A percentile compares a stretch with the other conserved stretches of the same genome.
These are phyloP conservation scores for Psilocybe tampanensis DNA, from an alignment of 768 basidiomycete species.

Conservation along the genomic window DNA sequence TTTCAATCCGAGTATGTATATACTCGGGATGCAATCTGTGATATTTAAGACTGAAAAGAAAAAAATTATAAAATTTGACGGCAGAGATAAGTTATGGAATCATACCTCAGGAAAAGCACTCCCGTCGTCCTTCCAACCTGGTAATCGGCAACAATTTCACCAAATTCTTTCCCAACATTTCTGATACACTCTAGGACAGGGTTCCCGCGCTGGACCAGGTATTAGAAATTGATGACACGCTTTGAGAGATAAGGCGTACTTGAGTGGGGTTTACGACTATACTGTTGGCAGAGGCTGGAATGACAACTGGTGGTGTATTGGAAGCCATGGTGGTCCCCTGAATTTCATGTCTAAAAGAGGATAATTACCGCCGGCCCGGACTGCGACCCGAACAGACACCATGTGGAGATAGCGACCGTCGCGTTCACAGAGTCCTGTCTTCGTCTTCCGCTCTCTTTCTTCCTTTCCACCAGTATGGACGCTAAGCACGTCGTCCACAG, in stretches of 20 bases:
- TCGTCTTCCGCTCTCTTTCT: not conserved
- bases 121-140: constrained; percentile 95
- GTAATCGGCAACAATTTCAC: constrained; percentile 92
- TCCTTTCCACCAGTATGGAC: constrained; percentile 29
- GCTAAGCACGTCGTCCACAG: constrained; percentile 30
- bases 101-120: constrained; percentile 87
- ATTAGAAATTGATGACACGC: not conserved
- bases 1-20: constrained; percentile 88
- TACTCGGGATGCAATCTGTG: constrained; percentile 98
- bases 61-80: not conserved
- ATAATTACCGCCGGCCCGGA: no score
- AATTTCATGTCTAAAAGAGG: constrained; percentile 22
- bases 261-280: constrained; percentile 66
- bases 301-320: constrained; percentile 57
- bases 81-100: not conserved
- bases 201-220: constrained; percentile 70
- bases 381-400: constrained; percentile 9
- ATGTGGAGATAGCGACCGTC: constrained; percentile 15
- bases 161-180: constrained; percentile 92
- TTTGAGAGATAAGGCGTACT: constrained; percentile 33
- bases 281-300: constrained; percentile 64
- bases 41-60: constrained; percentile 72
- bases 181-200: constrained; percentile 85
- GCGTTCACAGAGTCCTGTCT: constrained; percentile 10
- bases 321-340: constrained; percentile 7